Base-by-base conservation (phyloP, 1,284 basidiomycete genomes). In the Ceratobasidium sp. region DNA sequence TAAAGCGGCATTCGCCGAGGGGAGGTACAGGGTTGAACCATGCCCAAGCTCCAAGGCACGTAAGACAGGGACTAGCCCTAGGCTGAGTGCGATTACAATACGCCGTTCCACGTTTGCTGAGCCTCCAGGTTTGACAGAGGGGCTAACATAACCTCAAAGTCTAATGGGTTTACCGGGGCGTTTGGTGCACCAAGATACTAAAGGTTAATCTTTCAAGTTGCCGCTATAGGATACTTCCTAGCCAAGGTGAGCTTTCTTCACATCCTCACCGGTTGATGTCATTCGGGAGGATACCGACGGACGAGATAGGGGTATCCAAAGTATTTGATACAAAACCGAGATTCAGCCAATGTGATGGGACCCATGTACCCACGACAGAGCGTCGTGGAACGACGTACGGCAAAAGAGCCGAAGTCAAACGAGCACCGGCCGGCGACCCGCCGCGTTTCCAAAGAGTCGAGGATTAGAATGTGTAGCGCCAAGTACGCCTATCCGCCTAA, bases 221-320 rank as follows among this genome's bases (percentile, higher is more conserved):
- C 59, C 59, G 38, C 59, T 62, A 15, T 62, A 26, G 59, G 59
- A 20, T 17, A 26, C 6, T 20, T 28, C 12, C 28, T n/a, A 42
- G 15, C 48, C 48, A 26, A 23, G 42, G 42, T 13, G 65, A 52
- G 46, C n/a, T 48, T 48, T 13, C 13, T 23, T 9, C 23, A 46
- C 52, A 42, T 33, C 23, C 4, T 52, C 48, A 26, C 26, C 17
- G 38, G 44, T 23, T 52, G 65, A 23, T 10, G 10, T 23, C 65
- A 52, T 48, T 46, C 23, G 65, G 46, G 13, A 48, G 48, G 33
- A 5, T 28, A 7, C 65, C 65, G 65, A 23, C 65, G n/a, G 6
- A 1, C 15, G 10, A 50, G 46, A 67, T 52, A 67, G 65, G 65
- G 65, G 65, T 52, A 67, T 67, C 26, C 65, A 38, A 23, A 38